Evolutionary conservation across 768 basidiomycete genomes (phyloP).

Genomic region (Leccinellum luteum): DNA sequence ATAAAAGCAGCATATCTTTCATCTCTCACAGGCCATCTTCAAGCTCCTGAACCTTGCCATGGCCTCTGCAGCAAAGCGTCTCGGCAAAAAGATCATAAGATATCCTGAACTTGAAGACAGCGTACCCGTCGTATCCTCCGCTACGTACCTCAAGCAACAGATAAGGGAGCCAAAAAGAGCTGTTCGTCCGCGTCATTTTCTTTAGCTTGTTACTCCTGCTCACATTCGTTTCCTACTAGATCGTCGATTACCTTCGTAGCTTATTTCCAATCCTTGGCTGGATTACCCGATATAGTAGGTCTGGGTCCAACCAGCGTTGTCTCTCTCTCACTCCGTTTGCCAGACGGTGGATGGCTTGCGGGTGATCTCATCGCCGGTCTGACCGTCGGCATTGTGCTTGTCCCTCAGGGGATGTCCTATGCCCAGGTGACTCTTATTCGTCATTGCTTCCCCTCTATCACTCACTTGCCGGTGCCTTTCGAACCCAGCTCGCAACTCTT

Average conservation of each 20-base stretch:
- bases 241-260: constrained; percentile 58
- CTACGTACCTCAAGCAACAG: constrained; percentile 48
- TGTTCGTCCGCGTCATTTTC: constrained; percentile 34
- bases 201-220: background rate
- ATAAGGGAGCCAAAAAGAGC: constrained; percentile 45
- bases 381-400: constrained; percentile 93
- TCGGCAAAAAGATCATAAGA: constrained; percentile 57
- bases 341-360: constrained; percentile 75
- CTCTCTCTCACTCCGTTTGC: background rate
- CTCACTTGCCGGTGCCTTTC: background rate
- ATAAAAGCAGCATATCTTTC: background rate
- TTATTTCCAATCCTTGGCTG: constrained; percentile 86
- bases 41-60: constrained; percentile 21
- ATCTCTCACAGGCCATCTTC: background rate
- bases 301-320: background rate
- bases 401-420: constrained; percentile 93
- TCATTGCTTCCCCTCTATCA: background rate
- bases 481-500: constrained; percentile 72
- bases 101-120: constrained; percentile 63
- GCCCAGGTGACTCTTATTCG: constrained; percentile 49
- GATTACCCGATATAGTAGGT: constrained; percentile 84
- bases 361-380: constrained; percentile 89
- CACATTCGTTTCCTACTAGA: constrained; percentile 38
- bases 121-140: constrained; percentile 57
- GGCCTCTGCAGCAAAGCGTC: constrained; percentile 41